Conservation (phyloP, 495 filamentous ascomycete species). For the Stereocaulon alpinum region DNA sequence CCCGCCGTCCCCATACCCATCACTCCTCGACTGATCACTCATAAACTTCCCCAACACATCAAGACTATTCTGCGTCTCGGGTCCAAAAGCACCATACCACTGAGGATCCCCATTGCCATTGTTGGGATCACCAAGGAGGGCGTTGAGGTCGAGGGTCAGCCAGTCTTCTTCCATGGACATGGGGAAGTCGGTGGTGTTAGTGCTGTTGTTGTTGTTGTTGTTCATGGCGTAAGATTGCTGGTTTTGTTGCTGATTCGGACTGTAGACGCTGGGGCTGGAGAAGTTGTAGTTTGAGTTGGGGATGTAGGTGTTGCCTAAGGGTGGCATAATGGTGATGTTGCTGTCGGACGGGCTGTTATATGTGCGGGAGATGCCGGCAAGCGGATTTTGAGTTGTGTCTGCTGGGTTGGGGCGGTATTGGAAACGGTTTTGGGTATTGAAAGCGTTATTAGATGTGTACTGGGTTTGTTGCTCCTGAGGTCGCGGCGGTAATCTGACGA, state of each 20-base stretch:
- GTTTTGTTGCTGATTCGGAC: background rate
- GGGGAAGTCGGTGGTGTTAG: slow-evolving; percentile 2
- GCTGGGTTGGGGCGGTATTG: background rate
- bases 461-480: slow-evolving; percentile 4
- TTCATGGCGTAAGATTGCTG: slow-evolving; percentile 14
- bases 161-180: slow-evolving; percentile 29
- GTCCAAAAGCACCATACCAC: slow-evolving; percentile 19
- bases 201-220: slow-evolving; percentile 5
- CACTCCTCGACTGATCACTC: slow-evolving; percentile 6
- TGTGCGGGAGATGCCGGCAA: slow-evolving; percentile 31
- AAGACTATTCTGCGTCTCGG: slow-evolving; percentile 18
- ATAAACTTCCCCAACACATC: slow-evolving; percentile 21
- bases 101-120: slow-evolving; percentile 4
- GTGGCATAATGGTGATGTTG: slow-evolving; percentile 38
- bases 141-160: slow-evolving; percentile 38
- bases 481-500: slow-evolving; percentile 35
- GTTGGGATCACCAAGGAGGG: slow-evolving; percentile 25
- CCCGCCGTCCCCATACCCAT: slow-evolving; percentile 5
- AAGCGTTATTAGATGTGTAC: background rate
- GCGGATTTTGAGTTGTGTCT: slow-evolving; percentile 17
- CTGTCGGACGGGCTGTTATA: slow-evolving; percentile 32
- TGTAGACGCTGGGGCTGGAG: slow-evolving; percentile 12
- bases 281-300: slow-evolving; percentile 12
- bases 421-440: background rate
- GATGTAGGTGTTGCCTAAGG: slow-evolving; percentile 25